Conservation (phyloP, 2,329 filamentous ascomycete species). For the Coleophoma eucalyptorum region DNA sequence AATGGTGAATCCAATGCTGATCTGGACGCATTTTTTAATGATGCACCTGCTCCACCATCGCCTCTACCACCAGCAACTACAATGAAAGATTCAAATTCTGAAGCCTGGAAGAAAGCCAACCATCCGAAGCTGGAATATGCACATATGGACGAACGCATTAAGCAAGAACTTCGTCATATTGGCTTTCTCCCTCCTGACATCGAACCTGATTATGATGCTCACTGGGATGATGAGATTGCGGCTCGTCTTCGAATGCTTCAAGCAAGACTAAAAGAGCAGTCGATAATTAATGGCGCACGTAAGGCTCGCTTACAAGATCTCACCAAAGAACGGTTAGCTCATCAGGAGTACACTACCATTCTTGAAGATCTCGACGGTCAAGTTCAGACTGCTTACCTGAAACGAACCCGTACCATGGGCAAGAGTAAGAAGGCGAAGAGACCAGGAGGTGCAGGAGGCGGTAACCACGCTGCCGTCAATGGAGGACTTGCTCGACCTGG, state of each 20-base stretch:
- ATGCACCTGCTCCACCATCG: conserved; percentile 19
- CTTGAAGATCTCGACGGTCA: conserved; percentile 94
- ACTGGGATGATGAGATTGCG: conserved; percentile 91
- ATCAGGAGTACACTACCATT: conserved; percentile 96
- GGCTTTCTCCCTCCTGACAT: conserved; percentile 73
- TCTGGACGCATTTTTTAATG: conserved; percentile 18
- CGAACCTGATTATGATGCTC: conserved; percentile 76
- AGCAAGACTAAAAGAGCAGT: conserved; percentile 74
- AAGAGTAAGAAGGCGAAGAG: conserved; percentile 90
- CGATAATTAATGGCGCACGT: conserved; percentile 83
- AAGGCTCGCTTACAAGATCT: conserved; percentile 84
- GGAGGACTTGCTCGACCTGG: conserved; percentile 66
- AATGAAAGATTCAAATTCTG: conserved; percentile 73
- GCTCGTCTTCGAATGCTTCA: conserved; percentile 85
- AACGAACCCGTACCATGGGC: conserved; percentile 89
- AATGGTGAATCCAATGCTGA: conserved; percentile 39
- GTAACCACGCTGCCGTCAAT: conserved; percentile 57
- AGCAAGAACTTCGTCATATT: conserved; percentile 86
- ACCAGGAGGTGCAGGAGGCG: conserved; percentile 70
- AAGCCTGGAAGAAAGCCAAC: conserved; percentile 74
- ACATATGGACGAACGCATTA: conserved; percentile 84
- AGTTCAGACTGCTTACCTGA: conserved; percentile 91
- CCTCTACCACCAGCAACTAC: conserved; percentile 65
- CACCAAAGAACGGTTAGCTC: conserved; percentile 87
- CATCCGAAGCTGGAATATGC: conserved; percentile 77